phyloP scores from a whole-genome alignment of 2,329 filamentous ascomycete species.

The Fusarium sp. region DNA sequence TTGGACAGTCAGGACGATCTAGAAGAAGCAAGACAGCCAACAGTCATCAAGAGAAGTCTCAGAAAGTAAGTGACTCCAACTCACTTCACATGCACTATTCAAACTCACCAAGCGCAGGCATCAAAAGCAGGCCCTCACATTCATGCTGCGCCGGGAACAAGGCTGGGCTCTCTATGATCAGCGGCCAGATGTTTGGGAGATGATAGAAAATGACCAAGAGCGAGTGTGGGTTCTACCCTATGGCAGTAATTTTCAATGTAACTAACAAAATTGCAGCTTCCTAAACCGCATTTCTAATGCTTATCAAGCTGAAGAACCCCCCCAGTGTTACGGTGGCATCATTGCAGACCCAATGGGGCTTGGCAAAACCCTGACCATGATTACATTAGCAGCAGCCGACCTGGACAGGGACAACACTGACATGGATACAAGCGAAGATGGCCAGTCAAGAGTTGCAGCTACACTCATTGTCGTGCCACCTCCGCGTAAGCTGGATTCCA shows the following conservation, averaged over 20 bases:
- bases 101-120: too few species aligned
- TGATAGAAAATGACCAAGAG: conserved; percentile 29
- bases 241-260: too few species aligned
- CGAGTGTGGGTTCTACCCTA: too few species aligned
- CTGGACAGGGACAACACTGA: neutral
- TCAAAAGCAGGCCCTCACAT: conserved; percentile 57
- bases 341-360: conserved; percentile 61
- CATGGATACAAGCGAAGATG: neutral
- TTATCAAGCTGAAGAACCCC: conserved; percentile 47
- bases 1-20: conserved; percentile 43
- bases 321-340: conserved; percentile 56
- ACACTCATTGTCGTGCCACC: conserved; percentile 55
- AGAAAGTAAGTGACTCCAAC: conserved; percentile 32
- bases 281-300: conserved; percentile 49
- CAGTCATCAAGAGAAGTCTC: conserved; percentile 35
- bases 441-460: neutral
- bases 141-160: conserved; percentile 54
- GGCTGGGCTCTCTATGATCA: conserved; percentile 49
- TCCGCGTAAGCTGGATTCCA: conserved; percentile 16
- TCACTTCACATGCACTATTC: too few species aligned
- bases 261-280: conserved; percentile 44
- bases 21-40: conserved; percentile 46
- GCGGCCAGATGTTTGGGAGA: conserved; percentile 51
- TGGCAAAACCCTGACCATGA: conserved; percentile 59
- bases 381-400: conserved; percentile 52